A percentile compares a stretch with the other conserved stretches of the same genome.
These are phyloP conservation scores for Daldinia childiae DNA, from an alignment of 495 filamentous ascomycete species.

Conservation along the genomic window DNA sequence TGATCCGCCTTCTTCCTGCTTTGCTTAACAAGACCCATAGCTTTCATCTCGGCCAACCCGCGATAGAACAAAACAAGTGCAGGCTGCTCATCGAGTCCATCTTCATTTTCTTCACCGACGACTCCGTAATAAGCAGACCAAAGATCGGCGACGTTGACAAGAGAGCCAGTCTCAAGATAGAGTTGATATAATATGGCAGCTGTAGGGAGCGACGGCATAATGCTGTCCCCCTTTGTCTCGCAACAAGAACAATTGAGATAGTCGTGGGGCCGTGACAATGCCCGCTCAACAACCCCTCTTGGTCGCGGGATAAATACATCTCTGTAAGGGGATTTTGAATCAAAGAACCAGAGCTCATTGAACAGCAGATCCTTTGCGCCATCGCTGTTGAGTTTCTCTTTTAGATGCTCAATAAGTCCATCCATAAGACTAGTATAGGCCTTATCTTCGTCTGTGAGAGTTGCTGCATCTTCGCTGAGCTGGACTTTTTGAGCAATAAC, in stretches of 20 bases:
- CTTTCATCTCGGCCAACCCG: slow-evolving; percentile 81
- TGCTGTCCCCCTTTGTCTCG: slow-evolving; percentile 52
- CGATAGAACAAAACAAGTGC: slow-evolving; percentile 81
- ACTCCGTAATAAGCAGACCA: slow-evolving; percentile 88
- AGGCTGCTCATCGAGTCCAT: slow-evolving; percentile 57
- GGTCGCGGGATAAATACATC: slow-evolving; percentile 85
- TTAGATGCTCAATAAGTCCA: slow-evolving; percentile 64
- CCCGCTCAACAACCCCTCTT: slow-evolving; percentile 80
- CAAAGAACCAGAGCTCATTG: slow-evolving; percentile 85
- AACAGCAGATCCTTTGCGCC: slow-evolving; percentile 72
- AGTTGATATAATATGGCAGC: slow-evolving; percentile 88
- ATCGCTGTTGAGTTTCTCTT: slow-evolving; percentile 64
- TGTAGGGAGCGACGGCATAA: slow-evolving; percentile 74
- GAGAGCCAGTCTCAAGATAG: slow-evolving; percentile 85
- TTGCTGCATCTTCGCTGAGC: slow-evolving; percentile 80
- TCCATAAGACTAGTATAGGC: slow-evolving; percentile 80
- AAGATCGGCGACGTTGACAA: slow-evolving; percentile 89
- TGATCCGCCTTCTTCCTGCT: slow-evolving; percentile 94
- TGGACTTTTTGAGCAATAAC: slow-evolving; percentile 88
- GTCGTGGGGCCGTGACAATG: slow-evolving; percentile 81
- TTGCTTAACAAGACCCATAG: slow-evolving; percentile 85
- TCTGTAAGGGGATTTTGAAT: slow-evolving; percentile 78
- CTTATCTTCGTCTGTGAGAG: slow-evolving; percentile 76
- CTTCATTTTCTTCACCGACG: slow-evolving; percentile 68
- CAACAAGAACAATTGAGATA: slow-evolving; percentile 84